Base-by-base conservation (phyloP, 2,329 filamentous ascomycete genomes). In the Aspergillus chevalieri region DNA sequence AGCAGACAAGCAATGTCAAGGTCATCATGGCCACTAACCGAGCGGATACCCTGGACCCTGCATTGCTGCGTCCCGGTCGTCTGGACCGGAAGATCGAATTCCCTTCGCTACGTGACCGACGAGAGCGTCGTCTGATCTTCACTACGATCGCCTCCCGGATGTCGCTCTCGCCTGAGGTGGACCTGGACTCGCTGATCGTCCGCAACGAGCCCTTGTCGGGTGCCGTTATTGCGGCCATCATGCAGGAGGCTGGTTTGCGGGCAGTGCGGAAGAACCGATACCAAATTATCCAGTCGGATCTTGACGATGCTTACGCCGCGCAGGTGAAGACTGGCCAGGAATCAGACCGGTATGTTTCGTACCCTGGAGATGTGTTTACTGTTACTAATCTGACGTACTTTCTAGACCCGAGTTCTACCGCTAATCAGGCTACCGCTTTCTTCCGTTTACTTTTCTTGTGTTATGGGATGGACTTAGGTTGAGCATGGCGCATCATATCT, bases 11-110 rank as follows among this genome's bases (percentile, higher is more conserved):
- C 69, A 98, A 98, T 72, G 93, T 98, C 74, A 98, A 98, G 78
- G 93, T 98, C 69, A 98, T 98, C 76, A 98, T 98, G 93, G 93
- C 93, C 59, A 98, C 93, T 59, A 98, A 98, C 78, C 87, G 93
- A 69, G 92, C 93, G 58, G 93, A 97, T 71, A 98, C 93, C 6
- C 81, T 98, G 57, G 93, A 98, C 68, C 93, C 93, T 14, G 93
- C 93, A 39, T 80, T 98, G 54, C 82, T 98, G 53, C 89, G 93
- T 63, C 93, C 93, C 28, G 93, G 93, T 59, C 90, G 93, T 77
- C 80, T 98, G 51, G 93, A 98, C 73, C 82, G 93, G 67, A 98
- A 98, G 80, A 98, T 98, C 58, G 93, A 98, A 73, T 98, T 98
- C 73, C 93, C 93, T n/a, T 90, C 83, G 53, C 81, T 98, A 56